phyloP scores from a whole-genome alignment of 31 red algal species.

The Odonthalia washingtoniensis region DNA sequence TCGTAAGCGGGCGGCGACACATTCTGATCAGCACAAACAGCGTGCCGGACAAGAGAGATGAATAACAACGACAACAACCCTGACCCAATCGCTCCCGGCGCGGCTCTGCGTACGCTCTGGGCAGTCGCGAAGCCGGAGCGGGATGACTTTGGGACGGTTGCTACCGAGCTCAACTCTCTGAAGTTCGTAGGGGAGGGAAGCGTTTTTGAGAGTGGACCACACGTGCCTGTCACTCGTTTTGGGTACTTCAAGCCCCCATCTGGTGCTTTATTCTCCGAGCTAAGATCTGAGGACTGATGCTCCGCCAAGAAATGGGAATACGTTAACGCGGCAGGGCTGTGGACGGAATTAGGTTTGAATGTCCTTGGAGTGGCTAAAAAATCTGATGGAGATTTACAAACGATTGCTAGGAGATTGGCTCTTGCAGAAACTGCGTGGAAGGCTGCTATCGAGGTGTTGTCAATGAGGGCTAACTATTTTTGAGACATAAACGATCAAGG shows the following conservation, averaged over 20 bases:
- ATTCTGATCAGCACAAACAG: no score
- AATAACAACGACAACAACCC: background rate
- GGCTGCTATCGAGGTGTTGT: background rate
- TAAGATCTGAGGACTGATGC: slow-evolving; percentile 5
- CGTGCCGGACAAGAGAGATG: background rate
- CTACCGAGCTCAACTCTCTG: slow-evolving; percentile 20
- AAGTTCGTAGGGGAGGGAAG: slow-evolving; percentile 22
- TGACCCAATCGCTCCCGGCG: background rate
- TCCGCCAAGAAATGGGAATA: slow-evolving; percentile 34
- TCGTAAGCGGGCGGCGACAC: slow-evolving; percentile 34
- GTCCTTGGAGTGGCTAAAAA: background rate
- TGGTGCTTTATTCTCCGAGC: slow-evolving; percentile 6
- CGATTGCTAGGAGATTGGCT: background rate
- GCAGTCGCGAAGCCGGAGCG: background rate
- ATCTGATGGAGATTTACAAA: background rate
- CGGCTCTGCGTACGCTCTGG: background rate
- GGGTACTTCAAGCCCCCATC: slow-evolving; percentile 18
- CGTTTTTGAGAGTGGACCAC: slow-evolving; percentile 21
- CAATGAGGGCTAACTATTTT: slow-evolving; percentile 36
- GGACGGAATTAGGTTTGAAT: background rate
- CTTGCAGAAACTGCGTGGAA: background rate
- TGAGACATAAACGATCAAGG: slow-evolving; percentile 37
- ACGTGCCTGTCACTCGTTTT: slow-evolving; percentile 11
- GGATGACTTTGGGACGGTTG: slow-evolving; percentile 22
- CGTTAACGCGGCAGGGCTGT: background rate